Evolutionary conservation across 768 basidiomycete genomes (phyloP), one percentile per base, ranked within the genome.

Genomic region (Lentinula sp.): DNA sequence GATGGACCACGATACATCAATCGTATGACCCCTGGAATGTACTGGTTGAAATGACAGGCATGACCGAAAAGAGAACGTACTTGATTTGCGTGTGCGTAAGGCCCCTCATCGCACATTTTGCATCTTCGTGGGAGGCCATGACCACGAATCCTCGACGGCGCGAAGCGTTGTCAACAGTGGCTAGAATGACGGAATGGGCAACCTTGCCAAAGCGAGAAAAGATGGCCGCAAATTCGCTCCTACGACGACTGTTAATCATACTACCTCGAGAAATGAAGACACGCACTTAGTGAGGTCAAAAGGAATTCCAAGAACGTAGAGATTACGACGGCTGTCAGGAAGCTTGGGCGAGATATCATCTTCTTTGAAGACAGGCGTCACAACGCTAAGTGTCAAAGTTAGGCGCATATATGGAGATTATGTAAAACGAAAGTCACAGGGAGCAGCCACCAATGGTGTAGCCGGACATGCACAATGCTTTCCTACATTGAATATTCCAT

Each of bases 1-100:
- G 23, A 93, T 90, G 16, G 90, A 91, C 90, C 90, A 93, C 6
- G 90, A 91, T 56, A 93, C 82, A 68, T 93, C 90, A 50, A 93
- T 82, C 18, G 80, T 78, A 67, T 91, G 86, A 6, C 90, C 88
- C 68, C 88, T 91, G 53, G 12, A 54, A 51, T 39, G 48, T 49
- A 64, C 49, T 61, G 50, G 13, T 28, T 15, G 15, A 12, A 5
- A 39, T 28, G 28, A 6, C 35, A 16, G 8, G 6, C 7, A 12
- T 2, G 8, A 7, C 20, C 32, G 37, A 53, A 12, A 12, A 16
- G 45, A 41, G 54, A 60, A 8, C 64, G 78, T 65, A 90, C 90
- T 87, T 88, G 63, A 90, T 78, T 65, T 86, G 84, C 20, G 83
- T 85, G 46, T 88, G 83, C 28, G 87, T 87, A 45, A 91, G 69